Base-by-base conservation (phyloP, 2,329 filamentous ascomycete genomes). In the Hypoxylon sp. region DNA sequence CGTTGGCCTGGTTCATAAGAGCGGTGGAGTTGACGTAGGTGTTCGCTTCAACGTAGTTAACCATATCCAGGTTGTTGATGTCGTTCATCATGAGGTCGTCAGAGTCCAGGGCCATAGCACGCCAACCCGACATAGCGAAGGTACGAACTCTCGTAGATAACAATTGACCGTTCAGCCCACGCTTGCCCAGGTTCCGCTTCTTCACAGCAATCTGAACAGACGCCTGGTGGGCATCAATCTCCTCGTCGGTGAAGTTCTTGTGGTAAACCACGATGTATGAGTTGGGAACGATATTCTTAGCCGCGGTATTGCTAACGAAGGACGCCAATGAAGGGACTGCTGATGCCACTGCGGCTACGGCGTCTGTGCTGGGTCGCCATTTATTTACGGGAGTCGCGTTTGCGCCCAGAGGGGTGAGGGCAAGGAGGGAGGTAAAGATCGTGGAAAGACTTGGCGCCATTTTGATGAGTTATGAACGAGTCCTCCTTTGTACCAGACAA, bases 251-350 rank as follows among this genome's bases (percentile, higher is more conserved):
- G 59, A 76, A 77, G 46, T 75, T 78, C 57, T 73, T 74, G 67
- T 86, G 82, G 74, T 85, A 87, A 50, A 87, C 82, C 45, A 87
- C 82, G 55, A 88, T 86, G 69, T 84, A 88, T 37, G 75, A 73
- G 71, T 81, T 78, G 25, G 79, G 71, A 36, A 86, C 77, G 51
- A 79, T 68, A 61, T 82, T 71, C 7, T 59, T 59, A 45, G 75
- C 76, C 21, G 75, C 68, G 2, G 74, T 66, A 64, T 84, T 86
- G 62, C 70, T 68, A 62, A 85, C 69, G 59, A 78, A 75, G 9
- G 80, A 63, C 26, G 73, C 73, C 21, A 78, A 56, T n/a, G n/a
- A n/a, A n/a, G n/a, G n/a, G n/a, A n/a, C n/a, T n/a, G n/a, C n/a
- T n/a, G n/a, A n/a, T n/a, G n/a, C n/a, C n/a, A n/a, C n/a, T 46